Percentiles rank a stretch among this genome's conserved stretches.
Evolutionary conservation across 1,284 basidiomycete genomes (phyloP).

Genomic region (Inonotus obliquus): DNA sequence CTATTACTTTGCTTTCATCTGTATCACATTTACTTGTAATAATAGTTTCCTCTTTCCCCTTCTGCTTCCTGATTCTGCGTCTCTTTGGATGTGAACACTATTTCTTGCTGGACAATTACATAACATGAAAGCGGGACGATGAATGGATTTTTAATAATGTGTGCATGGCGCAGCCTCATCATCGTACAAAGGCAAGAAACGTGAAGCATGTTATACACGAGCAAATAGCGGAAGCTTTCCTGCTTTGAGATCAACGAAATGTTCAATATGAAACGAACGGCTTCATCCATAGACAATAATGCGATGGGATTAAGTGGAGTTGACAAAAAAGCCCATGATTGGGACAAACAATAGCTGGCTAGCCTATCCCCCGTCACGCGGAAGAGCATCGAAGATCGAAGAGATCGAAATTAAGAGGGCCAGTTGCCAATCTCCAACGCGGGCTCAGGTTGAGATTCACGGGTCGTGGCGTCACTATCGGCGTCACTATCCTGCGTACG

Average conservation of each 20-base stretch:
- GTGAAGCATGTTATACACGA: constrained; percentile 9
- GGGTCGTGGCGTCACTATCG: constrained; percentile 11
- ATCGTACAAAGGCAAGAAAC: not conserved
- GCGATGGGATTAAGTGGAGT: not conserved
- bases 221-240: not conserved
- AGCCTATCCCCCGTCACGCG: not conserved
- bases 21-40: not conserved
- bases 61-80: not conserved
- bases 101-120: too few relatives aligned
- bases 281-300: not conserved
- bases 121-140: too few relatives aligned
- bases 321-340: not conserved
- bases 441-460: constrained; percentile 1
- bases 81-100: not conserved
- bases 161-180: not conserved
- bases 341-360: not conserved
- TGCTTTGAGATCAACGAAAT: not conserved
- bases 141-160: too few relatives aligned
- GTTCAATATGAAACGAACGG: not conserved
- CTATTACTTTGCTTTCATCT: constrained; percentile 4
- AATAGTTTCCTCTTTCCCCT: not conserved
- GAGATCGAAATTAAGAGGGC: not conserved
- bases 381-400: not conserved
- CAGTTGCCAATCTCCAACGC: not conserved
- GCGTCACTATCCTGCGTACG: constrained; percentile 10